phyloP scores from a whole-genome alignment of 2,329 filamentous ascomycete species.

The Aureobasidium namibiae region DNA sequence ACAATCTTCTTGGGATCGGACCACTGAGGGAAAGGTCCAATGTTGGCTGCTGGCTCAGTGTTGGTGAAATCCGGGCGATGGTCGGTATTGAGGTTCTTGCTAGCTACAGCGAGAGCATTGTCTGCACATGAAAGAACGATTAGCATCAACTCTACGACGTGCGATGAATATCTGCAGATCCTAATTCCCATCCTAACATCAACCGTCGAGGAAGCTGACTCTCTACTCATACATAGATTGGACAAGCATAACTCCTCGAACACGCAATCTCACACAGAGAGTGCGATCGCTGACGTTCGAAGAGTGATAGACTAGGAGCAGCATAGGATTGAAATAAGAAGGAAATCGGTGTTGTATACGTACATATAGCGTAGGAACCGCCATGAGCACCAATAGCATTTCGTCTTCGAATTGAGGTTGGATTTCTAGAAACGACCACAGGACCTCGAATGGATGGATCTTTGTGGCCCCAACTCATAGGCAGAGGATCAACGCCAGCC shows the following conservation, averaged over 20 bases:
- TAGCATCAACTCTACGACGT: neutral
- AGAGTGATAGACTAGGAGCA: neutral
- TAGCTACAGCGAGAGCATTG: slow-evolving; percentile 85
- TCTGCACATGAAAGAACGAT: neutral
- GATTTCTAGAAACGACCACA: slow-evolving; percentile 72
- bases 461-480: slow-evolving; percentile 76
- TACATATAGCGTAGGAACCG: slow-evolving; percentile 88
- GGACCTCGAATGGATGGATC: slow-evolving; percentile 72
- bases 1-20: slow-evolving; percentile 83
- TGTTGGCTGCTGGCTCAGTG: slow-evolving; percentile 82
- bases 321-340: neutral
- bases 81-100: slow-evolving; percentile 75
- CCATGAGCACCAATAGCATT: slow-evolving; percentile 60
- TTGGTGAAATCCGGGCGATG: slow-evolving; percentile 75
- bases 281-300: neutral
- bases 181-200: too few relatives aligned
- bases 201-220: too few relatives aligned
- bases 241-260: neutral
- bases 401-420: slow-evolving; percentile 61
- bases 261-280: neutral
- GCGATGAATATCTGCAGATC: too few relatives aligned
- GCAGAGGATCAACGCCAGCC: slow-evolving; percentile 84
- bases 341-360: neutral
- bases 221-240: too few relatives aligned
- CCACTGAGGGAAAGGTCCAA: slow-evolving; percentile 72